Evolutionary conservation across 257 asterid species (phyloP), one percentile per base, ranked within the genome.

Genomic region (Plantago ovata): DNA sequence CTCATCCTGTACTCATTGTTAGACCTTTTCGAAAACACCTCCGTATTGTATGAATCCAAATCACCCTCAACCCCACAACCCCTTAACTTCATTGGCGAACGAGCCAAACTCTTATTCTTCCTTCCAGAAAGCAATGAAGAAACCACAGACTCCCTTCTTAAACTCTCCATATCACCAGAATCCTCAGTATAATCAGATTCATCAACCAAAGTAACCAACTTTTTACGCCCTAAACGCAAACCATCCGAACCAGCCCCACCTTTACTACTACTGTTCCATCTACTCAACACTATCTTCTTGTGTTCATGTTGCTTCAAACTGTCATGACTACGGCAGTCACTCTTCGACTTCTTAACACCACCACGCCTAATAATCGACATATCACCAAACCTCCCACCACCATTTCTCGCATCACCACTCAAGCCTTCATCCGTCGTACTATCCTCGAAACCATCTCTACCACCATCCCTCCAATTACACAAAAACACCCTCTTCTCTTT

Each of bases 401-500:
- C 36, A 43, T 4, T 43, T 43, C 48, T 43, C 18, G 15, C 32
- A 48, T 50, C 56, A 18, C 21, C 32, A 50, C 38, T 50, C 56
- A 8, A 28, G 36, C 36, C 36, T 28, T 28, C 36, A 28, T 28
- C 36, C 36, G 36, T 28, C 36, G 6, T 28, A 28, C 36, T 28
- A 28, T 28, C 36, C 36, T 28, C 36, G 7, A 28, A 6, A 28
- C 36, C 56, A 50, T 13, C 38, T 12, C 21, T 36, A 50, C 32
- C 28, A n/a, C 14, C 56, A 23, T 50, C 33, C 56, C 56, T 23
- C 56, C 56, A 50, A 50, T 50, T 50, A 50, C n/a, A 10, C 38
- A 50, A 50, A 22, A 50, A 32, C 56, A 50, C 56, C 13, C 56
- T 50, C 56, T 50, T 50, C n/a, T 50, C 56, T 5, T 22, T 50